Conservation (phyloP, 352 stramenopile species). For the Phytophthora sp. region DNA sequence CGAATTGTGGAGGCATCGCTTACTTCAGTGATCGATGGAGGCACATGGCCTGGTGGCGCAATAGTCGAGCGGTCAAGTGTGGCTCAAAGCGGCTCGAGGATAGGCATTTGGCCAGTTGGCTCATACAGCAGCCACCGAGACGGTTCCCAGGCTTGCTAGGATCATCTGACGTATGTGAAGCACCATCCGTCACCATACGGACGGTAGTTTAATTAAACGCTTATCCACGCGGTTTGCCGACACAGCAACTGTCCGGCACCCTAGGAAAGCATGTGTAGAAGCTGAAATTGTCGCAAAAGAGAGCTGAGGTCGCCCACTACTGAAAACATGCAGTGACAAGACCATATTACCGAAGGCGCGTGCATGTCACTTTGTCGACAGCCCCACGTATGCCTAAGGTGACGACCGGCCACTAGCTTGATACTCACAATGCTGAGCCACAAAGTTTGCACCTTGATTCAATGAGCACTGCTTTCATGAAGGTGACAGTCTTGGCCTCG, state of each 20-base stretch:
- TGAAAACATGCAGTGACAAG: no score
- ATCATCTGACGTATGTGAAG: slow-evolving; percentile 8
- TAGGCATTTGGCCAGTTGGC: slow-evolving; percentile 18
- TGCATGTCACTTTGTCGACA: no score
- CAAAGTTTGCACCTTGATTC: neutral
- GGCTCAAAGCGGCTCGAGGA: slow-evolving; percentile 7
- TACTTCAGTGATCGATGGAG: slow-evolving; percentile 11
- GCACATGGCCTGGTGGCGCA: slow-evolving; percentile 18
- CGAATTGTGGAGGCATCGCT: neutral
- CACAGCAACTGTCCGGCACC: slow-evolving; percentile 13
- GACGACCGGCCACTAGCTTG: no score
- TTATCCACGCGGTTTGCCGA: slow-evolving; percentile 2
- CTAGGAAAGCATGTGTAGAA: slow-evolving; percentile 13
- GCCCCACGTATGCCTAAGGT: neutral
- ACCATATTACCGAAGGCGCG: no score
- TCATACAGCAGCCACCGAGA: neutral
- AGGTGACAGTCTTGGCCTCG: neutral
- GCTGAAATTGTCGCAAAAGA: neutral
- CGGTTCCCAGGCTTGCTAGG: neutral
- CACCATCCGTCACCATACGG: neutral
- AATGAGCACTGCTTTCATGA: neutral
- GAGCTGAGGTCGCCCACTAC: no score
- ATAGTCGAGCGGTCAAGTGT: neutral
- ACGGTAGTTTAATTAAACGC: no score
- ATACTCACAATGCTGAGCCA: no score